Conservation (phyloP, 2,329 filamentous ascomycete genomes). For the Rutstroemia sp. region DNA sequence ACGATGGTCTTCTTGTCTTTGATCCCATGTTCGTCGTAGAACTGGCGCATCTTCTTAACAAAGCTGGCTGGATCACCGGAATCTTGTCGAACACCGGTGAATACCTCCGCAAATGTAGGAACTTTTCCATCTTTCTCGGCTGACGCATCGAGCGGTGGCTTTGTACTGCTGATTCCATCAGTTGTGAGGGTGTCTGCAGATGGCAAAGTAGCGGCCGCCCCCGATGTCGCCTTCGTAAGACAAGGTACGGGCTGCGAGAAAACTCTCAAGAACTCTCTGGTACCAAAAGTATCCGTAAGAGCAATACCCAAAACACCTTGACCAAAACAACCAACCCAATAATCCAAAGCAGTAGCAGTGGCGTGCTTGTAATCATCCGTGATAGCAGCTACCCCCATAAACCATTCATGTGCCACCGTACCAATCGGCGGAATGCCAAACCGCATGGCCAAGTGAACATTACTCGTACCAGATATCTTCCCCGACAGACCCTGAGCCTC, state of each 20-base stretch:
- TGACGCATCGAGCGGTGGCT: slow-evolving; percentile 34
- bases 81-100: slow-evolving; percentile 63
- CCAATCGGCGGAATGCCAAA: slow-evolving; percentile 79
- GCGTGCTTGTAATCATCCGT: slow-evolving; percentile 77
- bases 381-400: slow-evolving; percentile 95
- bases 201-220: slow-evolving; percentile 20
- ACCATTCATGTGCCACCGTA: slow-evolving; percentile 96
- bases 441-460: slow-evolving; percentile 94
- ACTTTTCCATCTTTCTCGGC: slow-evolving; percentile 34
- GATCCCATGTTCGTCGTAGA: slow-evolving; percentile 46
- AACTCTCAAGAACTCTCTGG: slow-evolving; percentile 75
- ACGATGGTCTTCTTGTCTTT: slow-evolving; percentile 80
- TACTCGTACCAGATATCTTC: slow-evolving; percentile 81
- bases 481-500: slow-evolving; percentile 58
- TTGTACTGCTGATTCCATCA: not conserved
- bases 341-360: slow-evolving; percentile 74
- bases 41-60: slow-evolving; percentile 51
- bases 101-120: slow-evolving; percentile 54
- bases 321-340: slow-evolving; percentile 91
- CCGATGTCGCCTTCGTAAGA: slow-evolving; percentile 28
- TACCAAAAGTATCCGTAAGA: slow-evolving; percentile 94
- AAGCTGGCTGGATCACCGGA: slow-evolving; percentile 63
- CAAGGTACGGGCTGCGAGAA: slow-evolving; percentile 62
- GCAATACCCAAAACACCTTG: slow-evolving; percentile 78
- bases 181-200: slow-evolving; percentile 11